These are phyloP conservation scores for Metschnikowia baotianmanensis DNA, from an alignment of 805 yeast genomes.

Conservation along the genomic window DNA sequence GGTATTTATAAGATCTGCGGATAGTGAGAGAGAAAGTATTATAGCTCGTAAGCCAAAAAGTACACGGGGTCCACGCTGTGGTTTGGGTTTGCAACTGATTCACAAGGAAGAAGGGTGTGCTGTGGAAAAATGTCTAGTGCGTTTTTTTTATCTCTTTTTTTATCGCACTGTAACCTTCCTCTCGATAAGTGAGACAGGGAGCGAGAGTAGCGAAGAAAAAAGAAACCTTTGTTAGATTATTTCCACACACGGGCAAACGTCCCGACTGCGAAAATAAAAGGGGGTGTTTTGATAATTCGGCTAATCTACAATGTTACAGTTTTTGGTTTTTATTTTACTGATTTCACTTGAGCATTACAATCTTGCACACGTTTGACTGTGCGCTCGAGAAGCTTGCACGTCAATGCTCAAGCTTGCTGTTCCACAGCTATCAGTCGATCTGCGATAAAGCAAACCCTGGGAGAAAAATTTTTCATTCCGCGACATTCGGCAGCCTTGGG, in stretches of 20 bases:
- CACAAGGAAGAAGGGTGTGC: neutral
- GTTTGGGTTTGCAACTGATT: neutral
- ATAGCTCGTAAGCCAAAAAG: no score
- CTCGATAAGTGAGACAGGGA: conserved; percentile 11
- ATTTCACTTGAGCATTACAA: neutral
- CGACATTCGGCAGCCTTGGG: neutral
- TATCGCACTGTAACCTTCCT: conserved; percentile 9
- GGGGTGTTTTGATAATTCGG: neutral
- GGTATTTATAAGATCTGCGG: no score
- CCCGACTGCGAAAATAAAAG: neutral
- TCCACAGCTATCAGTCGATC: conserved; percentile 3
- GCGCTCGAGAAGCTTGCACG: no score
- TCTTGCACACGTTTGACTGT: neutral
- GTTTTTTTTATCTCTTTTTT: conserved; percentile 6
- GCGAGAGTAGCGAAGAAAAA: conserved; percentile 1
- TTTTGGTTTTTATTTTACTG: neutral
- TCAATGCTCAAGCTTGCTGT: no score
- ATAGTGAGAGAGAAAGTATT: no score
- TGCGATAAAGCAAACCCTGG: conserved; percentile 12
- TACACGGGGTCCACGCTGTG: no score
- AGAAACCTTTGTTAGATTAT: conserved; percentile 4
- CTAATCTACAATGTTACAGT: neutral
- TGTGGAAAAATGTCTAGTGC: conserved; percentile 6
- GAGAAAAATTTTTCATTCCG: conserved; percentile 9
- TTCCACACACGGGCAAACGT: neutral